Evolutionary conservation across 108 stramenopile species (phyloP), one percentile per base, ranked within the genome.

Genomic region (Nitzschia palea): DNA sequence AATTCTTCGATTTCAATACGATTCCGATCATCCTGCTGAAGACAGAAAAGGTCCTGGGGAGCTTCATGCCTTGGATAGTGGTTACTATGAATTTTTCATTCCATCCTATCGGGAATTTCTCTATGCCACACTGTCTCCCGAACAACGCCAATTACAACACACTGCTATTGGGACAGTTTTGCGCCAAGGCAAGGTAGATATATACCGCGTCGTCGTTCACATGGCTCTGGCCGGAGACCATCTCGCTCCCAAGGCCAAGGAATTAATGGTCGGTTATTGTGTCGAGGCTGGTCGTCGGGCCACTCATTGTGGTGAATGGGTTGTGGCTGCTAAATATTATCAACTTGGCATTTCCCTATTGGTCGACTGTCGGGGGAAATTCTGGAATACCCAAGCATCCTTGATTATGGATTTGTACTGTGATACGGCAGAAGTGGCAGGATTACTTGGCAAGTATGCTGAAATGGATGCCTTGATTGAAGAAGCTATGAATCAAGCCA

Each of bases 391-490:
- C 8, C 33, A 56, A 4, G 27, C 30, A 28, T 20, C 47, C 47
- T 27, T 56, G n/a, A 56, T 31, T 56, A 14, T 28, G n/a, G 55
- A 31, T 27, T 34, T 56, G 55, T 56, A 56, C 22, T 34, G 55
- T 34, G 55, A 31, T 34, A 34, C 55, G 22, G 55, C 55, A 4
- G 25, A 56, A 34, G 55, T 56, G 5, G 30, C 30, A 15, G 4
- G 9, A 4, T 15, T 4, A 14, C n/a, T 34, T 8, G 55, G 55
- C n/a, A 56, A 56, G 17, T 56, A 34, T 34, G 14, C 22, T 4
- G 32, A 34, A 31, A 56, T 56, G 55, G 55, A 56, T 17, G 33
- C 30, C 33, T 34, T 31, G 26, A 4, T 56, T 18, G 55, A 15
- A 34, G 55, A 56, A 34, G 33, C 33, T 20, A 31, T 29, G 32